Evolutionary conservation across 2,329 filamentous ascomycete genomes (phyloP).

Genomic region (Penicillium sp.): DNA sequence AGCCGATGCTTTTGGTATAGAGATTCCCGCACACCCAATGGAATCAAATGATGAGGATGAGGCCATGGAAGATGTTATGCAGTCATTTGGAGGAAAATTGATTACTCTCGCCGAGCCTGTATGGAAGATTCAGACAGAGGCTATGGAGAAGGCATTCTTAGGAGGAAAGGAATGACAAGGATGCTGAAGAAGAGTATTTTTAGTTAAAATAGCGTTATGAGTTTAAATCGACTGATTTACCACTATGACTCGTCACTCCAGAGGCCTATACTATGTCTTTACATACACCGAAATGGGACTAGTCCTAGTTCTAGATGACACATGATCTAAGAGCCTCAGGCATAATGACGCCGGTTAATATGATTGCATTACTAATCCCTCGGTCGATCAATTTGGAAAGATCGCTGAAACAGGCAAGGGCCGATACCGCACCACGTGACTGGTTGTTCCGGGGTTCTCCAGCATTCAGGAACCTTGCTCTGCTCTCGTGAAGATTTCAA

Average conservation of each 20-base stretch:
- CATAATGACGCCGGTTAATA: not conserved
- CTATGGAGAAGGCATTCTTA: not conserved
- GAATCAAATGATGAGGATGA: not conserved
- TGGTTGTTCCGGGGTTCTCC: not conserved
- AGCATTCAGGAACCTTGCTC: not conserved
- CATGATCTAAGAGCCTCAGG: not conserved
- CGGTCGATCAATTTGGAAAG: conserved; percentile 4
- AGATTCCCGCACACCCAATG: not conserved
- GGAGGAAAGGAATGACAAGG: not conserved
- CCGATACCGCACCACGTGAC: conserved; percentile 7
- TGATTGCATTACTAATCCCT: not conserved
- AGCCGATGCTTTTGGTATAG: not conserved
- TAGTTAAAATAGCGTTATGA: not conserved
- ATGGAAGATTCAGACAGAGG: not conserved
- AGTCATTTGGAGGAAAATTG: not conserved
- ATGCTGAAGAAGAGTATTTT: not conserved
- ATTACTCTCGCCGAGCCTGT: not conserved
- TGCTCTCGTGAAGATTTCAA: not conserved
- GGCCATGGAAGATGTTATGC: not conserved
- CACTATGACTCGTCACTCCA: too few relatives aligned
- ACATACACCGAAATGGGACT: not conserved
- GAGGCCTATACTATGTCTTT: too few relatives aligned
- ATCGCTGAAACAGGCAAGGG: not conserved
- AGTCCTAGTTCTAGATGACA: not conserved
- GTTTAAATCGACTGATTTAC: not conserved